Base-by-base conservation (phyloP, 352 stramenopile genomes). In the Plasmopara muralis region DNA sequence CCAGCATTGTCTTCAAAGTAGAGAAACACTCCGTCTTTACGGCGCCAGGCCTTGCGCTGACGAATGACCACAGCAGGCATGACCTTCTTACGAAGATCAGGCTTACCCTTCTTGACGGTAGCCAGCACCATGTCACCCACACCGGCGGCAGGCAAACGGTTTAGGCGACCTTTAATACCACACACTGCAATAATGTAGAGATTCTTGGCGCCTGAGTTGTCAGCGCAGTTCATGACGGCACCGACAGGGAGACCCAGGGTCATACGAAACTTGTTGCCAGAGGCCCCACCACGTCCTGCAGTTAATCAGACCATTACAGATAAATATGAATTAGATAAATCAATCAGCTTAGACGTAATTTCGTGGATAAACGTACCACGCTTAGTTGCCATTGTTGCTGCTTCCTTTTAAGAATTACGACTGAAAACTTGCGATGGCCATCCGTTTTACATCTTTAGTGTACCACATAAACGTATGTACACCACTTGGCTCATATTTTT, bases 51-150 rank as follows among this genome's bases (percentile, higher is more conserved):
- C 86, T 99, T 99, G 77, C 97, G 91, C 89, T 99, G 97, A 70
- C 97, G 80, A 63, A 99, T 97, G 55, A 99, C 94, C 56, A 99
- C 88, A 50, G 89, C 97, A 55, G 97, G 97, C 88, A 99, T 98
- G 66, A 99, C 97, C 80, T 75, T 64, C 89, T 99, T 99, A 84
- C 97, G 89, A 55, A 99, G 93, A 78, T 99, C 97, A 38, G 97
- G 97, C 95, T 99, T 99, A 87, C 97, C 97, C 95, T 99, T 99
- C 91, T 99, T 99, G 16, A 99, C 96, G 42, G 96, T 98, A 61
- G 91, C 96, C 89, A 99, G 98, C 65, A 99, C 96, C 96, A 99
- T 99, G 83, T 99, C 97, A 68, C 97, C 97, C 35, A 98, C 89
- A 96, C 86, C 86, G 57, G 97, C 97, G 64, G 97, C 96, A 55